Conservation (phyloP, 225 moss, liverwort and hornwort species). For the Anthoceros angustus region DNA sequence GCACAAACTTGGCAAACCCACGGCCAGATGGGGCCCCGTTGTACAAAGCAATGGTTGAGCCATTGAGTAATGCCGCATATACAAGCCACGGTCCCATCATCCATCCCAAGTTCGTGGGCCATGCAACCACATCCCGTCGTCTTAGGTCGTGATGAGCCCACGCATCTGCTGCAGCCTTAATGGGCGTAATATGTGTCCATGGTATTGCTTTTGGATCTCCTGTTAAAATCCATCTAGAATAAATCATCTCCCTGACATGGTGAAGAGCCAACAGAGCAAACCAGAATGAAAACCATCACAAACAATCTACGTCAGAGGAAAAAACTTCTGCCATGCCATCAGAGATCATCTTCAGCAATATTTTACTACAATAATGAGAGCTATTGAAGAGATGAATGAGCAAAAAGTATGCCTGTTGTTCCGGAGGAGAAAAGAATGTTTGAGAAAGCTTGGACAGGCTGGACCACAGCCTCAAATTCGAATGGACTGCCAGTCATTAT, state of each 20-base stretch:
- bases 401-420: conserved; percentile 47
- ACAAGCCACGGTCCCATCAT: conserved; percentile 77
- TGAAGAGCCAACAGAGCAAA: too few relatives aligned
- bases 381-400: not conserved
- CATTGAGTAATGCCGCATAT: conserved; percentile 45
- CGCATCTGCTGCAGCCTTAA: conserved; percentile 53
- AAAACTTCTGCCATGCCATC: not conserved
- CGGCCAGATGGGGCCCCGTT: conserved; percentile 38
- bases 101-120: conserved; percentile 71
- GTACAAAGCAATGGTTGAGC: conserved; percentile 48
- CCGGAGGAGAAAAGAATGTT: conserved; percentile 96
- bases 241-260: too few relatives aligned
- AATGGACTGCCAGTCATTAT: conserved; percentile 32
- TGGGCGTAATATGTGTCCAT: conserved; percentile 51
- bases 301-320: too few relatives aligned
- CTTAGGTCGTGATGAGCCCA: conserved; percentile 53
- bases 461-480: conserved; percentile 47
- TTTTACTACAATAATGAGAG: not conserved
- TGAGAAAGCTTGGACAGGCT: conserved; percentile 31
- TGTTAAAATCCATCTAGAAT: conserved; percentile 7
- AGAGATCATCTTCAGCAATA: not conserved
- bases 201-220: conserved; percentile 63
- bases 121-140: conserved; percentile 42
- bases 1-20: conserved; percentile 42
- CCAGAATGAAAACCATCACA: too few relatives aligned